Evolutionary conservation across 2,329 filamentous ascomycete genomes (phyloP), one percentile per base, ranked within the genome.

Genomic region (Westerdykella aurantiaca): DNA sequence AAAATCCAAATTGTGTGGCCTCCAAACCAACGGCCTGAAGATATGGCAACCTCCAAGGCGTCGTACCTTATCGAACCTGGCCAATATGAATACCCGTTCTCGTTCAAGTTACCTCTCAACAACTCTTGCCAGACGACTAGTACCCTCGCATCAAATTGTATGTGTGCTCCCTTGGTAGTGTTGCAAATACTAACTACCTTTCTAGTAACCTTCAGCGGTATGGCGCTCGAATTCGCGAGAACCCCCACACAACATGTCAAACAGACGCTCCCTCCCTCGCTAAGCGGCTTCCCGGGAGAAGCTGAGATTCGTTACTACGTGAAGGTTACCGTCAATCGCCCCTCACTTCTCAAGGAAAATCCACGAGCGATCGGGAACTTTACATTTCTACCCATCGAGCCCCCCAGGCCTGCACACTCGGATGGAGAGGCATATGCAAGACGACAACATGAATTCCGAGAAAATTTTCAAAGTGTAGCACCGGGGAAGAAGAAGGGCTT

Each of bases 291-390:
- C 53, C 87, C 88, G 0, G 85, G 84, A 25, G 82, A 90, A 66
- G 91, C 90, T 17, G 89, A 95, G 68, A 90, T 97, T 47, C 80
- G 83, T 54, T 98, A 98, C 69, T 98, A 87, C 63, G 78, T 97
- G 62, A 98, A 98, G 66, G 88, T 86, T n/a, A 97, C 93, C 0
- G 82, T 97, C 5, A 87, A 89, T 58, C 77, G 89, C n/a, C 88
- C 89, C 0, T 83, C 86, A 12, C 77, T 96, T 46, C 88, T 94
- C 68, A 91, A 91, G 62, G 89, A 95, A 69, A 96, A 96, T 58
- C 86, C 88, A 66, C 77, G 90, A 42, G 66, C 70, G 12, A 56
- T 72, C 58, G 57, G 58, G 22, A 61, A 63, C 50, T 85, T 96
- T 69, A 91, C 87, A 46, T 93, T 98, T 63, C 76, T 96, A 31